Evolutionary conservation across 1,139 yeast species (phyloP).

Genomic region (Lodderomyces parapsilosis): DNA sequence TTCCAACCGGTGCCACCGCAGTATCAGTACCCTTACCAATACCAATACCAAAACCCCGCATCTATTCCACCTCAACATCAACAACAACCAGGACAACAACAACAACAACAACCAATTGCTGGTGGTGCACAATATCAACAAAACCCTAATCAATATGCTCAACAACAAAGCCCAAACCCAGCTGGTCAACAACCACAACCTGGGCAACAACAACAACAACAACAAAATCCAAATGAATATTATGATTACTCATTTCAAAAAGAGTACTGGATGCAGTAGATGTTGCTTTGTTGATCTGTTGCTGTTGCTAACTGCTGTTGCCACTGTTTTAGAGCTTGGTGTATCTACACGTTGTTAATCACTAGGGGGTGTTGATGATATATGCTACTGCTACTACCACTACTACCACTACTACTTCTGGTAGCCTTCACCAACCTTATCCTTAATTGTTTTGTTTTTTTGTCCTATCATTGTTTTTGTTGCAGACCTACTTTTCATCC

Average conservation of each 20-base stretch:
- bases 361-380: too few species aligned
- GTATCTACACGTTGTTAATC: too few species aligned
- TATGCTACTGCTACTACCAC: too few species aligned
- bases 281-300: not conserved
- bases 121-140: constrained; percentile 2
- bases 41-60: constrained; percentile 3
- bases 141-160: constrained; percentile 5
- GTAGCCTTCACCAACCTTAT: too few species aligned
- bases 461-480: too few species aligned
- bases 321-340: too few species aligned
- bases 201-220: constrained; percentile 1
- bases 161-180: not conserved
- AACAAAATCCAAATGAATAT: constrained; percentile 4
- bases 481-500: not conserved
- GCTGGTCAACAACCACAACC: constrained; percentile 1
- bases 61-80: not conserved
- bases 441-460: too few species aligned
- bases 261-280: constrained; percentile 5
- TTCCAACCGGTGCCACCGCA: constrained; percentile 2
- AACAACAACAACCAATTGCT: constrained; percentile 1
- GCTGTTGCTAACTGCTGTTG: not conserved
- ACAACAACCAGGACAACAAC: constrained; percentile 2
- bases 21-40: constrained; percentile 2
- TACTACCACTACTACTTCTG: too few species aligned
- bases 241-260: constrained; percentile 3